phyloP scores from a whole-genome alignment of 2,329 filamentous ascomycete genomes.

The Cladosporium sp. region DNA sequence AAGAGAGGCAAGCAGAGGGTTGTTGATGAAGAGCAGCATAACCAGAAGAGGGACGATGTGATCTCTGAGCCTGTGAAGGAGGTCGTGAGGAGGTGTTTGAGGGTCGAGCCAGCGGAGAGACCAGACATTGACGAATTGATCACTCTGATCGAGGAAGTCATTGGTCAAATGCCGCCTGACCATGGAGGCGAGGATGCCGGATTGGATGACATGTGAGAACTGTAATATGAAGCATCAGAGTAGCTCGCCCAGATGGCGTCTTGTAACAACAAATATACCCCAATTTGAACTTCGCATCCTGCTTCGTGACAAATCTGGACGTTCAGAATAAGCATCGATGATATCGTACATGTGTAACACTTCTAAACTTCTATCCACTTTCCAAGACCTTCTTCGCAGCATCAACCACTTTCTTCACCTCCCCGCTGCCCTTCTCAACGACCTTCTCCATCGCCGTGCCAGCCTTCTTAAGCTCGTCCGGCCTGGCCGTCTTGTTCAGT shows the following conservation, averaged over 20 bases:
- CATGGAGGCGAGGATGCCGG: conserved; percentile 48
- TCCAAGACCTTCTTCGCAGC: conserved; percentile 51
- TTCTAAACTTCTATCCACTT: conserved; percentile 27
- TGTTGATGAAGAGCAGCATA: conserved; percentile 26
- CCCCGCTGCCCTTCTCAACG: conserved; percentile 50
- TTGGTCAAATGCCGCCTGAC: conserved; percentile 60
- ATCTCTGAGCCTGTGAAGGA: conserved; percentile 85
- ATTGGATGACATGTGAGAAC: conserved; percentile 3
- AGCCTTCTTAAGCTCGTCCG: conserved; percentile 54
- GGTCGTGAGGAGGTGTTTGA: conserved; percentile 82
- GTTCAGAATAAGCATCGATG: neutral
- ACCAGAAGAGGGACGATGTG: conserved; percentile 47
- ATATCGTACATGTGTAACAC: neutral
- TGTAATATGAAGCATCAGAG: conserved; percentile 1
- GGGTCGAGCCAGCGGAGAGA: conserved; percentile 81
- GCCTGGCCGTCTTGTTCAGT: conserved; percentile 45
- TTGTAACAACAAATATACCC: conserved; percentile 17
- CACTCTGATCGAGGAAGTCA: conserved; percentile 70
- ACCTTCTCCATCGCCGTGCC: conserved; percentile 53
- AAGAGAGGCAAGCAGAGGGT: conserved; percentile 58
- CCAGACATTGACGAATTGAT: conserved; percentile 87
- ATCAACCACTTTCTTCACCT: conserved; percentile 54
- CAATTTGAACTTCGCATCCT: neutral
- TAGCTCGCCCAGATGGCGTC: neutral
- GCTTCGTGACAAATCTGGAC: neutral